Conservation (phyloP, 2,329 filamentous ascomycete species). For the Lasiodiplodia sp. region DNA sequence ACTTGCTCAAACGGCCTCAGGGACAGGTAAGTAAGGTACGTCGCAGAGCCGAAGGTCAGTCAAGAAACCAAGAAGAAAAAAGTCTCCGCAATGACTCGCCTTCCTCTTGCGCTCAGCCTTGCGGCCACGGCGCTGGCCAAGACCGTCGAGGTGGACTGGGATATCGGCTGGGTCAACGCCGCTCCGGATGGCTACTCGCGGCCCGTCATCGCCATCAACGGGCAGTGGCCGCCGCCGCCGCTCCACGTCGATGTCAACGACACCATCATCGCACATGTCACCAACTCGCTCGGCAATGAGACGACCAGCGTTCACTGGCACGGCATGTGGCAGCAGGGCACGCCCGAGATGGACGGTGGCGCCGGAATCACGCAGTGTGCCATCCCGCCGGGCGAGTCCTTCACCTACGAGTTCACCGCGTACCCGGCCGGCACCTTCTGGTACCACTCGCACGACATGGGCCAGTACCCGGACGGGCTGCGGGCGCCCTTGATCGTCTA, state of each 20-base stretch:
- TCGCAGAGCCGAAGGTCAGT: background rate
- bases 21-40: background rate
- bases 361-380: slow-evolving; percentile 70
- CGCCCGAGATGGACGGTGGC: slow-evolving; percentile 74
- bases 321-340: slow-evolving; percentile 73
- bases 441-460: slow-evolving; percentile 76
- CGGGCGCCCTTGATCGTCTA: slow-evolving; percentile 70
- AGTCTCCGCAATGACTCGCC: slow-evolving; percentile 2
- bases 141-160: slow-evolving; percentile 69
- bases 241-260: slow-evolving; percentile 70
- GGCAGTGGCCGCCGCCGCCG: slow-evolving; percentile 73
- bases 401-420: slow-evolving; percentile 73
- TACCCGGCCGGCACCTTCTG: slow-evolving; percentile 71
- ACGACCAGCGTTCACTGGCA: slow-evolving; percentile 73
- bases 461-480: slow-evolving; percentile 75
- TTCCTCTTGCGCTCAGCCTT: slow-evolving; percentile 4
- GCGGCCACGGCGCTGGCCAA: slow-evolving; percentile 15
- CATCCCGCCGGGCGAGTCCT: slow-evolving; percentile 68
- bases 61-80: background rate
- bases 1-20: slow-evolving; percentile 12
- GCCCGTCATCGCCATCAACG: slow-evolving; percentile 77
- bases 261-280: slow-evolving; percentile 62
- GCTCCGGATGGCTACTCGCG: slow-evolving; percentile 74
- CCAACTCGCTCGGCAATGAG: slow-evolving; percentile 68
- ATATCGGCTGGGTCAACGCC: slow-evolving; percentile 73